A percentile compares a stretch with the other conserved stretches of the same genome.
phyloP scores from a whole-genome alignment of 148 eudicot genomes.

The Chenopodium suecicum region DNA sequence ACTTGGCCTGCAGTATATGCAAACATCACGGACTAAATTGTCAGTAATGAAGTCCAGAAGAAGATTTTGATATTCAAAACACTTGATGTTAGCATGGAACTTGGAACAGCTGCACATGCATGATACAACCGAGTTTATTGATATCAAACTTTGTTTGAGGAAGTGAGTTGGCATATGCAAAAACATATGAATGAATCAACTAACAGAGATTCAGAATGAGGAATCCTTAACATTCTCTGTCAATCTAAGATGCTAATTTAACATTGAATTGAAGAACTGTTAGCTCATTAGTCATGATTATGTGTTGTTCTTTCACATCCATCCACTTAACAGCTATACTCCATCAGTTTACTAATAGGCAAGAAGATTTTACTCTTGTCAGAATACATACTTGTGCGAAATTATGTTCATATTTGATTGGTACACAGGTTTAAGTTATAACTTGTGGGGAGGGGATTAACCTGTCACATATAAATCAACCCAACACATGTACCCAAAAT shows the following conservation, averaged over 20 bases:
- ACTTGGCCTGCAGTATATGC: slow-evolving; percentile 16
- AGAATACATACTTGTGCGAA: too few relatives aligned
- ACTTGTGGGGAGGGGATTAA: too few relatives aligned
- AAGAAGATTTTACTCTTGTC: too few relatives aligned
- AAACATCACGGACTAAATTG: background rate
- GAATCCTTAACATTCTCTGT: background rate
- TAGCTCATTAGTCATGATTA: background rate
- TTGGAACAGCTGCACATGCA: background rate
- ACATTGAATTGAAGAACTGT: background rate
- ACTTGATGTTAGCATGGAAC: background rate
- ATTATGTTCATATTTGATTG: too few relatives aligned
- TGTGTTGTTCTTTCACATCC: too few relatives aligned
- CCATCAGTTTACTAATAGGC: too few relatives aligned
- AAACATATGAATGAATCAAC: background rate
- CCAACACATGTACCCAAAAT: too few relatives aligned
- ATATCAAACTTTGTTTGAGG: background rate
- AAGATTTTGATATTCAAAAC: background rate
- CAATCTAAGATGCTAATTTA: background rate
- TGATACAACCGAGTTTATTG: background rate
- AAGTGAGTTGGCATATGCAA: background rate
- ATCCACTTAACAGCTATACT: too few relatives aligned
- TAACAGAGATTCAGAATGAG: background rate
- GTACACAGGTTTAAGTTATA: too few relatives aligned
- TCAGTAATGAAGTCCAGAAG: slow-evolving; percentile 1
- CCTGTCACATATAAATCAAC: too few relatives aligned